These are phyloP conservation scores for Torrubiella hemipterigena DNA, from an alignment of 2,329 filamentous ascomycete genomes.

Conservation along the genomic window DNA sequence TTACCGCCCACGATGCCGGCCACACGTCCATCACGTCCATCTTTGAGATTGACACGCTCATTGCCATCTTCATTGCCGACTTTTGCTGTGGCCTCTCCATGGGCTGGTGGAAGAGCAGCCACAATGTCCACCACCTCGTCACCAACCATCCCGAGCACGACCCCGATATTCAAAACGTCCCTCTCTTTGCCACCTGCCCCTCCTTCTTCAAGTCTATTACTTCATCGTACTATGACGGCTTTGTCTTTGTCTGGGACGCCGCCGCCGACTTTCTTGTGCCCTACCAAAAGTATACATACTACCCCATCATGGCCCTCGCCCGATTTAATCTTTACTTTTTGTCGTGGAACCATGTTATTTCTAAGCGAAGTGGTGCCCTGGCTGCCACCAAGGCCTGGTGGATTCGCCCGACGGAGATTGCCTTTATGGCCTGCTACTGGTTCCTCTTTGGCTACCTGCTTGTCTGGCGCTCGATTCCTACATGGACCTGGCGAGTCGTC, in stretches of 20 bases:
- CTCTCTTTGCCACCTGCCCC: conserved; percentile 55
- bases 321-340: conserved; percentile 63
- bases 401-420: conserved; percentile 55
- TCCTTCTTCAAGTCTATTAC: conserved; percentile 51
- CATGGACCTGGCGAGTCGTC: conserved; percentile 40
- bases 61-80: conserved; percentile 51
- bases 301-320: conserved; percentile 53
- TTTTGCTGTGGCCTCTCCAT: conserved; percentile 55
- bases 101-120: conserved; percentile 59
- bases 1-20: conserved; percentile 53
- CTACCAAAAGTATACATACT: conserved; percentile 56
- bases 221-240: conserved; percentile 52
- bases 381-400: conserved; percentile 48
- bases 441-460: conserved; percentile 56
- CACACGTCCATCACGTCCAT: conserved; percentile 50
- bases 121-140: conserved; percentile 57
- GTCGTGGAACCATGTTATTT: conserved; percentile 53
- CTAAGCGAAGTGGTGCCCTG: conserved; percentile 41
- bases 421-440: conserved; percentile 54
- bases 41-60: conserved; percentile 44
- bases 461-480: conserved; percentile 47
- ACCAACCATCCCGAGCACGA: conserved; percentile 52
- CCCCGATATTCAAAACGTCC: conserved; percentile 53
- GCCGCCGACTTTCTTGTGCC: conserved; percentile 46
- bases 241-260: conserved; percentile 50